These are phyloP conservation scores for Leccinum incarnatum DNA, from an alignment of 768 basidiomycete species.

Conservation along the genomic window DNA sequence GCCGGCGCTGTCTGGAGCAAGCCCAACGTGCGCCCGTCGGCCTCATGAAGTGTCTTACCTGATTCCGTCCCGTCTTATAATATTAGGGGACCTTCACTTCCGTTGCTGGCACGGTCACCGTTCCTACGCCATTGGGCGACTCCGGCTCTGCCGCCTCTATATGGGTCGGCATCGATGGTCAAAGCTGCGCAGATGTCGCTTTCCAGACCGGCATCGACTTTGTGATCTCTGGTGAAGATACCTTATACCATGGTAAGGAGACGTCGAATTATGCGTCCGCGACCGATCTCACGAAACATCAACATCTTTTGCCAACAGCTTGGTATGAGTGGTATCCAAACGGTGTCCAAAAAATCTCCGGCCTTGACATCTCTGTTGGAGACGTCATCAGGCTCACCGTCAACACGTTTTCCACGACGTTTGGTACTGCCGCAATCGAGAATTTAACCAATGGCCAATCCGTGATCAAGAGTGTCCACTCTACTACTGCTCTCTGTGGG, in stretches of 20 bases:
- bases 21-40: background rate
- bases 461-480: background rate
- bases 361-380: background rate
- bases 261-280: no score
- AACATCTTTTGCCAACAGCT: background rate
- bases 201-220: conserved; percentile 7
- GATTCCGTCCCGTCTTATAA: background rate
- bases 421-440: conserved; percentile 5
- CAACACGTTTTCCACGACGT: background rate
- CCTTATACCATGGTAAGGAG: conserved; percentile 4
- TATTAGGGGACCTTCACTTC: conserved; percentile 4
- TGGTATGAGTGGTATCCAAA: conserved; percentile 10
- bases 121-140: background rate
- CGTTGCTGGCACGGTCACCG: conserved; percentile 1
- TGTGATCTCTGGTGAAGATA: background rate
- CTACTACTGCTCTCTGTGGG: conserved; percentile 1
- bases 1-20: background rate
- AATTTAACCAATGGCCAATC: conserved; percentile 6
- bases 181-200: background rate
- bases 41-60: background rate
- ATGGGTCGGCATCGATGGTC: conserved; percentile 12
- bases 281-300: background rate
- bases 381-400: conserved; percentile 4
- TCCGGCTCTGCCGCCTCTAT: background rate
- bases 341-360: background rate